Base-by-base conservation (phyloP, 73 alveolate genomes). In the Loxodes magnus region DNA sequence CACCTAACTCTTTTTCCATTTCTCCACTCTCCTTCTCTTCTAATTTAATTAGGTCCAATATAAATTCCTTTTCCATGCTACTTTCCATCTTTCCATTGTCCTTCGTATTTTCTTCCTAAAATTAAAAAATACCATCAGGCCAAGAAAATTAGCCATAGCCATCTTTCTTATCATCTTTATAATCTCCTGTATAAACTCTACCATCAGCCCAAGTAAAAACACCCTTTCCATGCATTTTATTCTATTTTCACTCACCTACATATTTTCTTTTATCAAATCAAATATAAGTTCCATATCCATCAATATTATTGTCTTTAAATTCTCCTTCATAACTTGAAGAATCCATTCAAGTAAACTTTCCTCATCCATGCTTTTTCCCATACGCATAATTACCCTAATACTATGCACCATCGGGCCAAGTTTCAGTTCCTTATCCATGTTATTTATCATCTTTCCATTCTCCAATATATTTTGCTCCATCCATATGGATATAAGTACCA, bases 221-320 rank as follows among this genome's bases (percentile, higher is more conserved):
- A 21, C 95, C 95, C 34, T 71, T 46, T 20, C 95, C 95, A 51
- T 66, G 68, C 79, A 64, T 82, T 30, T 57, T 53, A 52, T 79
- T 74, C 24, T 82, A 64, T 33, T 64, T 49, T 84, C 75, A 82
- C 4, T 76, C 57, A 21, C 95, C 95, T 34, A 59, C 74, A 52
- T 82, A 82, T 25, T 43, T 57, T 65, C 84, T 71, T 16, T 86
- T 93, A 54, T 82, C 93, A 9, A 43, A 43, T 93, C 96, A 85
- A 17, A 26, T 35, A 56, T 65, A 85, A 19, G 50, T 43, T n/a
- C 96, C 96, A 7, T 39, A 38, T 3, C 96, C 96, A 23, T 70
- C 59, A 4, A 68, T 82, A 26, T 61, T n/a, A 62, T 75, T 81
- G 41, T 69, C 56, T 27, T 53, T 56, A 60, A 84, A 84, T 48